Evolutionary conservation across 169 alveolate genomes (phyloP).

Genomic region (Eimeria necatrix): DNA sequence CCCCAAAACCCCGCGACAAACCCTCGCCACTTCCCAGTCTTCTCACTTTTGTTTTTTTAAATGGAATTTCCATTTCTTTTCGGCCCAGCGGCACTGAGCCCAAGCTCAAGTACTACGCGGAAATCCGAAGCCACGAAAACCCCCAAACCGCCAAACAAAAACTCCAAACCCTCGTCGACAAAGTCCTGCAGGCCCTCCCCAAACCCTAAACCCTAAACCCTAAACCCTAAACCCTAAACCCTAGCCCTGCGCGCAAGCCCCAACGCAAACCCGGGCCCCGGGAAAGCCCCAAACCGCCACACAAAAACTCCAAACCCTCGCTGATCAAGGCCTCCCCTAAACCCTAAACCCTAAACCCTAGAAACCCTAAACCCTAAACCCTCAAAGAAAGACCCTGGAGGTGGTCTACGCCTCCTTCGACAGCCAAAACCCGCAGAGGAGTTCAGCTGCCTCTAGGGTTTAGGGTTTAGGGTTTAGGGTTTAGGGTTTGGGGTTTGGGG

Average conservation of each 20-base stretch:
- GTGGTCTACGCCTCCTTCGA: too few relatives aligned
- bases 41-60: constrained; percentile 85
- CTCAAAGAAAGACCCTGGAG: too few relatives aligned
- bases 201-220: too few relatives aligned
- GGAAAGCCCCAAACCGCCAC: not conserved
- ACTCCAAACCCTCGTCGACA: constrained; percentile 83
- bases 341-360: too few relatives aligned
- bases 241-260: not conserved
- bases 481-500: too few relatives aligned
- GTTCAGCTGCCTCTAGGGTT: too few relatives aligned
- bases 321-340: too few relatives aligned
- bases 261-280: not conserved
- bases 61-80: constrained; percentile 85
- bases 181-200: constrained; percentile 82
- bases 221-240: not conserved
- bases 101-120: constrained; percentile 89
- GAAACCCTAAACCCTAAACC: too few relatives aligned
- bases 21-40: constrained; percentile 84
- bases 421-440: too few relatives aligned
- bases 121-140: constrained; percentile 80
- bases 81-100: constrained; percentile 93
- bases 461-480: too few relatives aligned
- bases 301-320: not conserved
- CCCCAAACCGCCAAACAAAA: constrained; percentile 83
- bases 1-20: constrained; percentile 83